Evolutionary conservation across 116 monocot species (phyloP), one percentile per base, ranked within the genome.

Genomic region (Trichopus zeylanicus): DNA sequence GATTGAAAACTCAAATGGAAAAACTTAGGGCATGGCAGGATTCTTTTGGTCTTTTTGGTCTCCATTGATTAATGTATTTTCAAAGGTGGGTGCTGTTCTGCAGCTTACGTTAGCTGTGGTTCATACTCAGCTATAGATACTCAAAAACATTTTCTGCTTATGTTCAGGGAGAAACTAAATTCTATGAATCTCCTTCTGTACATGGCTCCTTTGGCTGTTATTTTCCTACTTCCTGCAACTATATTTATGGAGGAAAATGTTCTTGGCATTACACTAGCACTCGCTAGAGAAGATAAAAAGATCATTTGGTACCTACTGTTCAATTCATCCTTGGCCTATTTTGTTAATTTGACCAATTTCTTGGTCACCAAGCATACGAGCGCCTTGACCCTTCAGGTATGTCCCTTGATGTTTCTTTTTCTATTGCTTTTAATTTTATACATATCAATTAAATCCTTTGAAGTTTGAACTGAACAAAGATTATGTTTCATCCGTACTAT

Each of bases 291-390:
- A 74, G 92, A 92, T 64, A 78, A 55, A 29, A 92, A 67, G 62
- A 92, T 92, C 37, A 57, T 88, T 71, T 92, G 92, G 88, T 88
- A 87, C 57, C 70, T 92, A 25, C 67, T 92, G 32, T 88, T 92
- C 71, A 92, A 92, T 73, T 87, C 92, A n/a, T 56, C 78, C 26
- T 23, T 92, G 68, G 92, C 92, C 7, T 92, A 92, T 63, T 92
- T 92, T 58, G 92, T 92, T 63, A 92, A 92, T 48, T 63, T 92
- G 67, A 92, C 92, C 34, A 92, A 92, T 68, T 92, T 92, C 75
- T 76, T 92, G 81, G 92, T 92, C 75, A 92, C 92, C 29, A 92
- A 88, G 37, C 92, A 92, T 60, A 92, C 92, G 23, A 92, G 92
- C 66, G 75, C 92, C 61, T 74, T 92, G 72, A 92, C 92, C 47